Evolutionary conservation across 371 early-diverging fungal genomes (phyloP), one percentile per base, ranked within the genome.

Genomic region (Enterocytospora artemiae): DNA sequence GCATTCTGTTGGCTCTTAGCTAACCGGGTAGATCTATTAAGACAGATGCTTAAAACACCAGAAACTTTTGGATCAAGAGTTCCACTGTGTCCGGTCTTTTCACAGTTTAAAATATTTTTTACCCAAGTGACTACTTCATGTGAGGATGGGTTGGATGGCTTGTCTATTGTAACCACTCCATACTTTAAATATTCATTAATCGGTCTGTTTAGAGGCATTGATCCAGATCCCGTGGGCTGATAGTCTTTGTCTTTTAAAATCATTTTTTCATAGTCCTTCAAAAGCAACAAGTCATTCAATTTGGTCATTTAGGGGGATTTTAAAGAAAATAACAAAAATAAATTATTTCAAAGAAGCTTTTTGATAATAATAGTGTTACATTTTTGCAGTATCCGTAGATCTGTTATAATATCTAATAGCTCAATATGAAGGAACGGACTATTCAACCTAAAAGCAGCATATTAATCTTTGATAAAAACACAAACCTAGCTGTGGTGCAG

Each of bases 101-200:
- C 94, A 44, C 89, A 91, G 59, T 89, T 85, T 55, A 97, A 85
- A 65, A 97, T 97, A 67, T 92, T 88, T 60, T 92, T 88, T 64
- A 97, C 89, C 98, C 98, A 97, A 54, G 98, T 94, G 45, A 97
- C 98, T 45, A 97, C 96, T 83, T 97, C 98, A 83, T 97, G 98
- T 39, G 95, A 94, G 39, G 93, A 92, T 54, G 98, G 98, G 83
- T 95, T 95, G 51, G 93, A 85, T 54, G 96, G 95, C 84, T 97
- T 94, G 81, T 91, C 89, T 55, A 93, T 83, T 81, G 94, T 92
- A 78, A 97, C 91, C 54, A 92, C 86, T 76, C 96, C 96, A 82
- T 95, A 93, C 72, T 87, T 82, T 30, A 73, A 32, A 57, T 76
- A 93, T 65, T 89, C 87, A 37, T 84, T 74, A 62, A 97, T 82